phyloP scores from a whole-genome alignment of 225 moss, liverwort and hornwort species.

The Polytrichum formosum region DNA sequence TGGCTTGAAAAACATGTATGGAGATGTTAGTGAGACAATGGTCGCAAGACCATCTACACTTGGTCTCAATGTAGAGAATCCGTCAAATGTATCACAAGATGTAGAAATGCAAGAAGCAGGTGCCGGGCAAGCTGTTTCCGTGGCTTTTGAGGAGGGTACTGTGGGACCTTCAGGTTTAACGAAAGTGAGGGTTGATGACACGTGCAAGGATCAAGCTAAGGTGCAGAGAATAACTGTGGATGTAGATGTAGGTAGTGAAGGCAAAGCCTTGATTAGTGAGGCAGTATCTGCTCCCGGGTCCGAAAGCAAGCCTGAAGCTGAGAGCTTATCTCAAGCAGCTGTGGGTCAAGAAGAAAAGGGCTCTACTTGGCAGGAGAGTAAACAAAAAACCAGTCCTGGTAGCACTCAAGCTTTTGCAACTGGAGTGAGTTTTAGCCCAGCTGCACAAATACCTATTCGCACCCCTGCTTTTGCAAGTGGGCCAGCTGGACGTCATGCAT shows the following conservation, averaged over 20 bases:
- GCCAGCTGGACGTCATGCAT: slow-evolving; percentile 14
- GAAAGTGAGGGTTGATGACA: slow-evolving; percentile 9
- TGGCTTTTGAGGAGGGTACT: slow-evolving; percentile 4
- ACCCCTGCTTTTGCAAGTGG: slow-evolving; percentile 18
- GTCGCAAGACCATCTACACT: not conserved
- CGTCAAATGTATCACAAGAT: slow-evolving; percentile 23
- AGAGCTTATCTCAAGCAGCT: slow-evolving; percentile 19
- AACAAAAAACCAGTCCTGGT: slow-evolving; percentile 22
- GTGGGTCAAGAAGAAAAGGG: slow-evolving; percentile 9
- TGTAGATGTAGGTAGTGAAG: slow-evolving; percentile 14
- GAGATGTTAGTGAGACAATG: slow-evolving; percentile 2
- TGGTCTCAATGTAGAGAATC: slow-evolving; percentile 1
- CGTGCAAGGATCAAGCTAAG: slow-evolving; percentile 6
- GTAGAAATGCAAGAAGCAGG: slow-evolving; percentile 36
- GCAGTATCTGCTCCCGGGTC: slow-evolving; percentile 7
- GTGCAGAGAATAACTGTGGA: slow-evolving; percentile 2
- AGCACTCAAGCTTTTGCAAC: slow-evolving; percentile 21
- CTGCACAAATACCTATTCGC: slow-evolving; percentile 15
- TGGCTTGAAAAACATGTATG: not conserved
- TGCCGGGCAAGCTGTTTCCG: slow-evolving; percentile 1
- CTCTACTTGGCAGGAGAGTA: slow-evolving; percentile 40
- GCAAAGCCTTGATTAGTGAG: slow-evolving; percentile 7
- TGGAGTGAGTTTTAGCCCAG: slow-evolving; percentile 22
- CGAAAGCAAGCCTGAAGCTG: slow-evolving; percentile 12
- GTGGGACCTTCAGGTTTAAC: slow-evolving; percentile 3